Evolutionary conservation across 2,329 filamentous ascomycete genomes (phyloP).

Genomic region (Hortaea sp.): DNA sequence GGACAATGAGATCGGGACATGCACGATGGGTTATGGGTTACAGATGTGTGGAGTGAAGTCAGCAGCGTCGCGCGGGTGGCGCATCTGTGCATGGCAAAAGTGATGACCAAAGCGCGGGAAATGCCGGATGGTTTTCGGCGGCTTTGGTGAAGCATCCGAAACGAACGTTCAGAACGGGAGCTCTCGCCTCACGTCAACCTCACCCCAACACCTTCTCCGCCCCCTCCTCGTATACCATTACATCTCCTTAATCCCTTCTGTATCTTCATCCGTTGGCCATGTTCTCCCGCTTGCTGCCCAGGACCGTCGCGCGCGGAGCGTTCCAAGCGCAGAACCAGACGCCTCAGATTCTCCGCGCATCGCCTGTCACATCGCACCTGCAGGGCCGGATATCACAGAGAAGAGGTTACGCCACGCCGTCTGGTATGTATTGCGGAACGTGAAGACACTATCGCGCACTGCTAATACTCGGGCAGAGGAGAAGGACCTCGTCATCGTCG

Average conservation of each 20-base stretch:
- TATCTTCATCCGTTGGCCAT: constrained; percentile 1
- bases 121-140: not conserved
- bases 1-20: too few species aligned
- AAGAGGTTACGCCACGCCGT: constrained; percentile 47
- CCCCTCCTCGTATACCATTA: not conserved
- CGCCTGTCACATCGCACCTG: constrained; percentile 34
- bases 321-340: constrained; percentile 8
- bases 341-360: constrained; percentile 12
- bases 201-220: not conserved
- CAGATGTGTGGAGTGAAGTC: too few species aligned
- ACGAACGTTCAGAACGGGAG: not conserved
- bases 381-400: constrained; percentile 43
- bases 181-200: not conserved
- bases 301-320: constrained; percentile 7
- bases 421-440: constrained; percentile 27
- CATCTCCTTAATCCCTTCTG: not conserved
- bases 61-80: too few species aligned
- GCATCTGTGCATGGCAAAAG: too few species aligned
- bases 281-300: constrained; percentile 9
- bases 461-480: constrained; percentile 50
- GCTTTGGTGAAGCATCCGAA: not conserved
- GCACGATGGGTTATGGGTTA: too few species aligned
- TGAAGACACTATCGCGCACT: not conserved
- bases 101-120: too few species aligned
- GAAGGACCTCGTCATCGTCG: constrained; percentile 95